Evolutionary conservation across 331 rosid genomes (phyloP).

Genomic region (Stylosanthes scabra): DNA sequence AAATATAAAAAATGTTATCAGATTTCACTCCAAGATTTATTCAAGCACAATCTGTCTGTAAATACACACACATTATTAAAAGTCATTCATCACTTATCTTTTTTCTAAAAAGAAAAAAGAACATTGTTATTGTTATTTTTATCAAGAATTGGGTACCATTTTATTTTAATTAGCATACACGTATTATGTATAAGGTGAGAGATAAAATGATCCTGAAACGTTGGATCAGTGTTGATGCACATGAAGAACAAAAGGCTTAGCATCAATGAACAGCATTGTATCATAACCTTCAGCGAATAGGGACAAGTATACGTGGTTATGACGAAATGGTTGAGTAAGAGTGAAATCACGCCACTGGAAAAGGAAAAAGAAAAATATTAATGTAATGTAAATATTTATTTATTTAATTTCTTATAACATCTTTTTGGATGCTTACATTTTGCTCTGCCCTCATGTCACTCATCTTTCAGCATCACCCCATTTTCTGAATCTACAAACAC

Average conservation of each 20-base stretch:
- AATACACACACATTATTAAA: too few relatives aligned
- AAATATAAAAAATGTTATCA: too few relatives aligned
- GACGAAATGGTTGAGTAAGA: slow-evolving; percentile 97
- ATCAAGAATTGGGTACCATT: too few relatives aligned
- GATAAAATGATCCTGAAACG: slow-evolving; percentile 18
- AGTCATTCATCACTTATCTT: too few relatives aligned
- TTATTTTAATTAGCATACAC: too few relatives aligned
- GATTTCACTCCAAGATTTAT: too few relatives aligned
- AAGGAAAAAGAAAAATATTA: slow-evolving; percentile 41
- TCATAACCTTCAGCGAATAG: slow-evolving; percentile 30
- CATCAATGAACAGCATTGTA: slow-evolving; percentile 41
- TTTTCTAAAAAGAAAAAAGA: too few relatives aligned
- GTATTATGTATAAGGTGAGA: background rate
- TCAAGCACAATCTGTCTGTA: too few relatives aligned
- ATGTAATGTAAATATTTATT: slow-evolving; percentile 1
- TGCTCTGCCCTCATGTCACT: slow-evolving; percentile 48
- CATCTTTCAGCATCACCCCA: slow-evolving; percentile 55
- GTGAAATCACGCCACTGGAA: slow-evolving; percentile 64
- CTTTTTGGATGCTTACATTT: slow-evolving; percentile 40
- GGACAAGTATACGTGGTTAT: slow-evolving; percentile 81
- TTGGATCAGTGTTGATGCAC: slow-evolving; percentile 15
- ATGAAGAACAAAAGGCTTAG: slow-evolving; percentile 10
- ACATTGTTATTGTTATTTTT: too few relatives aligned
- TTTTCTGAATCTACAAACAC: slow-evolving; percentile 56
- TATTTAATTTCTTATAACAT: slow-evolving; percentile 17